phyloP scores from a whole-genome alignment of 768 basidiomycete species.

The Holtermannia corniformis region DNA sequence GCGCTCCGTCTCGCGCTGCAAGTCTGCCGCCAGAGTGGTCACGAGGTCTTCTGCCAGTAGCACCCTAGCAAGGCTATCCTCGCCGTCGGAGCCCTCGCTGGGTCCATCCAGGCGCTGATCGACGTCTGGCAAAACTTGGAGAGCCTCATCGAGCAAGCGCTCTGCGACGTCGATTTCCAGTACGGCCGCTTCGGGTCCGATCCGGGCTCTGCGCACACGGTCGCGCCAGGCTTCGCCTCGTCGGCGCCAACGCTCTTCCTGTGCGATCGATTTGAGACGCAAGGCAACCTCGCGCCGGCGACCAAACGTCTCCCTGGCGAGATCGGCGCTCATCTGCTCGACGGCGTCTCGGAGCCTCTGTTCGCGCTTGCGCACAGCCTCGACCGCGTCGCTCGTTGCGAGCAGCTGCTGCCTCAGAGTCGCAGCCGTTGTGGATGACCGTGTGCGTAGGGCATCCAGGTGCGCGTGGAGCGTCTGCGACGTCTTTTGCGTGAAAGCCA shows the following conservation, averaged over 20 bases:
- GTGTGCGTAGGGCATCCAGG: slow-evolving; percentile 30
- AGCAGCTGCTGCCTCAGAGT: slow-evolving; percentile 28
- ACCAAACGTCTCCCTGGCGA: slow-evolving; percentile 36
- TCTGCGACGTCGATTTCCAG: slow-evolving; percentile 25
- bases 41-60: slow-evolving; percentile 39
- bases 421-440: slow-evolving; percentile 31
- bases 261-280: slow-evolving; percentile 26
- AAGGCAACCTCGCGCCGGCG: slow-evolving; percentile 38
- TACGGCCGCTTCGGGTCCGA: slow-evolving; percentile 27
- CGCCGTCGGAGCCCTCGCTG: slow-evolving; percentile 3
- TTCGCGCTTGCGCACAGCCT: slow-evolving; percentile 15
- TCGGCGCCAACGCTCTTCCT: slow-evolving; percentile 27
- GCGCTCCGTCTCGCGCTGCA: slow-evolving; percentile 34
- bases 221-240: slow-evolving; percentile 34
- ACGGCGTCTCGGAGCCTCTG: slow-evolving; percentile 23
- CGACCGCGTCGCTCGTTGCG: slow-evolving; percentile 15
- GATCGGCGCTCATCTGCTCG: slow-evolving; percentile 35
- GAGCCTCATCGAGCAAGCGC: slow-evolving; percentile 28
- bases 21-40: slow-evolving; percentile 32
- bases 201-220: slow-evolving; percentile 17
- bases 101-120: not conserved
- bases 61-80: slow-evolving; percentile 24
- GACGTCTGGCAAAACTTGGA: slow-evolving; percentile 11
- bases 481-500: slow-evolving; percentile 43
- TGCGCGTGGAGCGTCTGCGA: slow-evolving; percentile 36